phyloP scores from a whole-genome alignment of 495 filamentous ascomycete species.

The Massariosphaeria phaeospora region DNA sequence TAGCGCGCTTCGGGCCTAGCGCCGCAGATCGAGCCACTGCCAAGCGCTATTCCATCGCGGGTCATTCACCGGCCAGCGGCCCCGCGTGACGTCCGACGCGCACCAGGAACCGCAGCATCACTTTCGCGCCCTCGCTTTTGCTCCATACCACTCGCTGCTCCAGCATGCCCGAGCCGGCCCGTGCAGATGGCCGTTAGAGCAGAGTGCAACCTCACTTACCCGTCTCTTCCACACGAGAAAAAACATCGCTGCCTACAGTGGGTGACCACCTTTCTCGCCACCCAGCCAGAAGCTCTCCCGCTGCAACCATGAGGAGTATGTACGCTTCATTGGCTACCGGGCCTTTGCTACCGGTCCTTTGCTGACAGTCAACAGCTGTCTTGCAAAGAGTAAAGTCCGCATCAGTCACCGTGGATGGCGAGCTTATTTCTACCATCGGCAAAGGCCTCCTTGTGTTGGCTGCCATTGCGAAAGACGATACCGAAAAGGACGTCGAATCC shows the following conservation, averaged over 20 bases:
- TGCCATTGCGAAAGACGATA: slow-evolving; percentile 85
- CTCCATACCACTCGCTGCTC: not conserved
- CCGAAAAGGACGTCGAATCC: slow-evolving; percentile 76
- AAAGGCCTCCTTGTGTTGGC: slow-evolving; percentile 88
- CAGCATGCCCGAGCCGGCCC: not conserved
- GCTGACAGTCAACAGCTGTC: slow-evolving; percentile 58
- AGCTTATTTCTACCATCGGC: slow-evolving; percentile 83
- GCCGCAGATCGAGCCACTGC: slow-evolving; percentile 17
- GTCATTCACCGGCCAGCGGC: not conserved
- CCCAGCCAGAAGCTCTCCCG: not conserved
- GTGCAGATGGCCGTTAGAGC: slow-evolving; percentile 3
- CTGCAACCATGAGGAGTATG: slow-evolving; percentile 22
- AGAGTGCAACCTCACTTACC: no score
- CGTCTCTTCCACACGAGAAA: no score
- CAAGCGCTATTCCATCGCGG: no score
- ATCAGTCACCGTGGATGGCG: slow-evolving; percentile 93
- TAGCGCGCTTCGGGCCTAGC: slow-evolving; percentile 23
- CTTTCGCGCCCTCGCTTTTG: not conserved
- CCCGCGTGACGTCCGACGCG: not conserved
- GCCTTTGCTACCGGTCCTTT: not conserved
- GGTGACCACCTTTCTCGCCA: not conserved
- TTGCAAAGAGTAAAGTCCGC: slow-evolving; percentile 93
- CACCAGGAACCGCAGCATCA: not conserved
- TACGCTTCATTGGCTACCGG: not conserved
- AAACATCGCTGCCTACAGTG: not conserved